Evolutionary conservation across 2,329 filamentous ascomycete genomes (phyloP), one percentile per base, ranked within the genome.

Genomic region (Ilyonectria destructans): DNA sequence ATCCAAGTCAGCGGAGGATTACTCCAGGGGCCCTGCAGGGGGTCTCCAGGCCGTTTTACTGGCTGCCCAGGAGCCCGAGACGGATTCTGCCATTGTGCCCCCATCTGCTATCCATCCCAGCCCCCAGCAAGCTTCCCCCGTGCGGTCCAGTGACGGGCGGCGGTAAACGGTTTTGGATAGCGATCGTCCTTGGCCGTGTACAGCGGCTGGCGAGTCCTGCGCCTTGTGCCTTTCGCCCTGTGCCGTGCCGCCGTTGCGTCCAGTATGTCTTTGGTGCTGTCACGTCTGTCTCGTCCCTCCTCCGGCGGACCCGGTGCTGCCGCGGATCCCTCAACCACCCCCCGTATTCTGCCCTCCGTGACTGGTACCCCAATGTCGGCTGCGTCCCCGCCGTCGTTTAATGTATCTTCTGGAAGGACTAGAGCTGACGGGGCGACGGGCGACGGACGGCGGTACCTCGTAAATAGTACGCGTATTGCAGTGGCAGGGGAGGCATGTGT

Each of bases 401-500:
- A 51, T 51, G 48, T 31, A 31, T 17, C 48, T 10, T n/a, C 23
- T 19, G 17, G 51, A 43, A 40, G 37, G 13, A 15, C 37, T 43
- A n/a, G 15, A 8, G 40, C 40, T 43, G 40, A 58, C 40, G 23
- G 26, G 21, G 40, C 26, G 29, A 48, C 21, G 26, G 58, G 26
- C 5, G 26, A 26, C 26, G 26, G 26, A 26, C 26, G 26, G 26
- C 26, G 26, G 26, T 26, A 26, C 26, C 5, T 26, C 26, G 26
- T 26, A 26, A 26, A 26, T 5, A 51, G 26, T 55, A 57, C 63
- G 46, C 51, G 51, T 37, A 54, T 23, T n/a, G 15, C 15, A 9
- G 35, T 54, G 51, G 51, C 29, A 35, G 51, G 31, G n/a, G 26
- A 52, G 49, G 26, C 26, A 33, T 33, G 49, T 52, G 49, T 13